phyloP scores from a whole-genome alignment of 1,284 basidiomycete genomes.

The Meira nashicola region DNA sequence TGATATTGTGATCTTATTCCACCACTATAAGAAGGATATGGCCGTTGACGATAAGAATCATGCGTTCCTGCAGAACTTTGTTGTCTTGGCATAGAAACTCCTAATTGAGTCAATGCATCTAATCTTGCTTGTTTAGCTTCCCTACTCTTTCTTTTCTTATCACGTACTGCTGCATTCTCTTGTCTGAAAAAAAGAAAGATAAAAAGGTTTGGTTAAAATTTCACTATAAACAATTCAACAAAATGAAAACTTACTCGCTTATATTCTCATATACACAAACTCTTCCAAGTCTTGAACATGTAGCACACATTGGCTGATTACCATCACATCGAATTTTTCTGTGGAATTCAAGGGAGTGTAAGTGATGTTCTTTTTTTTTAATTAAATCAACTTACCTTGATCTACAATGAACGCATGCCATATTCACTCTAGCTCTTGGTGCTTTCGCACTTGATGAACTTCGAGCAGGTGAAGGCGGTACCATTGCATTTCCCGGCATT shows the following conservation, averaged over 20 bases:
- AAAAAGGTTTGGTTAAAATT: neutral
- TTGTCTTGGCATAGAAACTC: neutral
- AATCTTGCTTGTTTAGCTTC: constrained; percentile 8
- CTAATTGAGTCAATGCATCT: neutral
- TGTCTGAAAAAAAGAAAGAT: neutral
- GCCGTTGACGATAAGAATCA: neutral
- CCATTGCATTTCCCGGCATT: too few species aligned
- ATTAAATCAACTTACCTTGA: neutral
- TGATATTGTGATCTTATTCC: neutral
- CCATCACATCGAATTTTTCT: constrained; percentile 8
- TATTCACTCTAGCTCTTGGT: constrained; percentile 1
- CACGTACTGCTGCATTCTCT: neutral
- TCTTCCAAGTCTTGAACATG: constrained; percentile 6
- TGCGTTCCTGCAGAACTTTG: neutral
- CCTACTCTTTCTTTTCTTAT: constrained; percentile 6
- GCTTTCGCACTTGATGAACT: neutral
- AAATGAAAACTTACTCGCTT: constrained; percentile 9
- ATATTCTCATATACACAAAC: constrained; percentile 4
- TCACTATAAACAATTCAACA: neutral
- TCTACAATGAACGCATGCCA: constrained; percentile 1
- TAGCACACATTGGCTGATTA: neutral
- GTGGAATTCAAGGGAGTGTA: neutral
- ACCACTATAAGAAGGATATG: too few species aligned
- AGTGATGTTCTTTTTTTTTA: neutral
- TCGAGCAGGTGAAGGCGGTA: too few species aligned